Evolutionary conservation across 2,329 filamentous ascomycete species (phyloP).

Genomic region (Ilyonectria robusta): DNA sequence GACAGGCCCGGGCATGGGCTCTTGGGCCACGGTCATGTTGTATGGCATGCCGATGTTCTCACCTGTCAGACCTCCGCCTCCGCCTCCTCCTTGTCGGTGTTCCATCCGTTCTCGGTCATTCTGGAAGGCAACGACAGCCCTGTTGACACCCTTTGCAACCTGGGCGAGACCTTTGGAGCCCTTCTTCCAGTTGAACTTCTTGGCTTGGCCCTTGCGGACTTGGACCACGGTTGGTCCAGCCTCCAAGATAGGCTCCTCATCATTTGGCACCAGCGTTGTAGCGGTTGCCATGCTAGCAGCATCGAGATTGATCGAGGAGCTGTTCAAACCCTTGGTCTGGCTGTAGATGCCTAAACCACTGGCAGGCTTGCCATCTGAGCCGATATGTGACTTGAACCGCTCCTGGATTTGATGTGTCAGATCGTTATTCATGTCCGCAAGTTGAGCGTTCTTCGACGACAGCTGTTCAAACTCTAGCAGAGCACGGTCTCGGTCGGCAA

Average conservation of each 20-base stretch:
- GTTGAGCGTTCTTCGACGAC: conserved; percentile 92
- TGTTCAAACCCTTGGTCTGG: conserved; percentile 65
- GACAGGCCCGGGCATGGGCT: conserved; percentile 21
- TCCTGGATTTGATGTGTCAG: conserved; percentile 95
- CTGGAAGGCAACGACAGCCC: conserved; percentile 84
- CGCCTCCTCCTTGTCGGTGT: conserved; percentile 59
- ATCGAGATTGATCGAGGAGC: conserved; percentile 67
- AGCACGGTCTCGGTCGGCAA: conserved; percentile 90
- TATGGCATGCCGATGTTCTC: conserved; percentile 80
- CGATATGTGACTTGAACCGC: conserved; percentile 86
- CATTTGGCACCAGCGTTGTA: conserved; percentile 71
- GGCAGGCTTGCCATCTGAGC: conserved; percentile 62
- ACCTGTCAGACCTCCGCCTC: conserved; percentile 62
- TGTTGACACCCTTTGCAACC: conserved; percentile 93
- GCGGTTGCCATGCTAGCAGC: conserved; percentile 68
- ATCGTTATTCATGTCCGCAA: conserved; percentile 96
- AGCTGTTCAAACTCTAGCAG: conserved; percentile 96
- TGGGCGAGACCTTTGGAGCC: conserved; percentile 94
- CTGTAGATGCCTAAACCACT: conserved; percentile 72
- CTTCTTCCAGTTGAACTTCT: conserved; percentile 99
- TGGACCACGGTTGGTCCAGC: conserved; percentile 93
- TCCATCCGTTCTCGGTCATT: conserved; percentile 69
- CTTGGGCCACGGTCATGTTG: conserved; percentile 73
- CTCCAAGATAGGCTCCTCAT: conserved; percentile 77
- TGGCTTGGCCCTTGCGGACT: conserved; percentile 92